Evolutionary conservation across 2,329 filamentous ascomycete species (phyloP), one percentile per base, ranked within the genome.

Genomic region (Penicillium expansum): DNA sequence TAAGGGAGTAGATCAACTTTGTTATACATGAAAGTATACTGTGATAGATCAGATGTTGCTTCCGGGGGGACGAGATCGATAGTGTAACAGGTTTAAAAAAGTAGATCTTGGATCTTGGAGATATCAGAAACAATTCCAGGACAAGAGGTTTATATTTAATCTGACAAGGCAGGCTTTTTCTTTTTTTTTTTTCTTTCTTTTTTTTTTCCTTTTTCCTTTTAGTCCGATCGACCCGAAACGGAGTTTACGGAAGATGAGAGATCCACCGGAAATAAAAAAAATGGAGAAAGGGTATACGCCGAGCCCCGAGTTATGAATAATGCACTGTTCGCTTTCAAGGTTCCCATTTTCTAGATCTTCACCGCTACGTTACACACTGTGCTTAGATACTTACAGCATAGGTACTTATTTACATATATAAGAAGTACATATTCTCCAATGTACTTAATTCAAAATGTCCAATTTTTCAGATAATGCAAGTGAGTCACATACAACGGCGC

Each of bases 201-300:
- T 47, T 39, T 48, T 42, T 32, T 24, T 18, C 11, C 22, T 29
- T 22, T 5, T 10, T n/a, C n/a, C 37, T 48, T 32, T 14, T 44
- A 30, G 32, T 52, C 48, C 47, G 53, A 55, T 44, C 53, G 11
- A 24, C 52, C 52, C 52, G 48, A 45, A 51, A 22, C 53, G 53
- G 53, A 56, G 5, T 52, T 56, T 56, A 52, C 53, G 51, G 51
- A 53, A 48, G 22, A 35, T 27, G 35, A 20, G 33, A 32, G 45
- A 44, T 51, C 53, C 53, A 51, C 53, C 53, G 54, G 54, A 52
- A 41, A 33, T 56, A 56, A 52, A 41, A 33, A 52, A 56, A 56
- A 52, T 44, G 37, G 49, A 52, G 30, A 47, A 47, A 47, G 18
- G 9, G 38, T 24, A 18, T 27, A 47, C 49, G 29, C 49, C 38